Conservation (phyloP, 495 filamentous ascomycete genomes). For the Articulospora tetracladia region DNA sequence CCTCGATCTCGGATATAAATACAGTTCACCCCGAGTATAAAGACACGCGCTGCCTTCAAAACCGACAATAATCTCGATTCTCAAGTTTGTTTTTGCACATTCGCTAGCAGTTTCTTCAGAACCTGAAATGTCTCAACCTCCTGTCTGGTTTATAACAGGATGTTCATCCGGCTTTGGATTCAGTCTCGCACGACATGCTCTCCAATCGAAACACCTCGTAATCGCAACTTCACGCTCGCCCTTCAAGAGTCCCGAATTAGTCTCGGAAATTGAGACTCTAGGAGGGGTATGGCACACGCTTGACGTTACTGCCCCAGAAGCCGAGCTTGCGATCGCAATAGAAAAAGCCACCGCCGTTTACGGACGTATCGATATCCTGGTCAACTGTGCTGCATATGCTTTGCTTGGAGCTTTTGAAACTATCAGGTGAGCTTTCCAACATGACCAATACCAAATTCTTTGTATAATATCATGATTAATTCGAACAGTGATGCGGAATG, state of each 20-base stretch:
- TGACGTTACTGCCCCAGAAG: conserved; percentile 38
- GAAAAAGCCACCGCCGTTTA: conserved; percentile 37
- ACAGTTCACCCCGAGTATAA: too few species aligned
- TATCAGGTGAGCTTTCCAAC: conserved; percentile 33
- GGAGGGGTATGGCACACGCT: conserved; percentile 41
- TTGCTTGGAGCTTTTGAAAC: conserved; percentile 48
- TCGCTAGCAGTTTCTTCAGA: background rate
- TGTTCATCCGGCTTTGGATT: conserved; percentile 39
- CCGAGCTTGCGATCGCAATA: conserved; percentile 31
- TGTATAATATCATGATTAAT: conserved; percentile 22
- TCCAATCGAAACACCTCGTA: conserved; percentile 32
- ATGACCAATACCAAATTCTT: conserved; percentile 36
- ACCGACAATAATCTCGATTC: background rate
- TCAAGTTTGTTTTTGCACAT: background rate
- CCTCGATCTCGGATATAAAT: too few species aligned
- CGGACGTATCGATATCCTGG: conserved; percentile 50
- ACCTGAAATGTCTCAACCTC: background rate
- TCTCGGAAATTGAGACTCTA: conserved; percentile 39
- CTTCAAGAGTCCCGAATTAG: conserved; percentile 27
- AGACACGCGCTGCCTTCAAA: background rate
- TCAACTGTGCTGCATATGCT: conserved; percentile 48
- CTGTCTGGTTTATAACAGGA: conserved; percentile 39
- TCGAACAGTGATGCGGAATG: conserved; percentile 32
- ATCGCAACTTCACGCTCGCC: conserved; percentile 51
- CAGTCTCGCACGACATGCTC: conserved; percentile 30